These are phyloP conservation scores for Lagerstroemia speciosa DNA, from an alignment of 345 rosid species.

Conservation along the genomic window DNA sequence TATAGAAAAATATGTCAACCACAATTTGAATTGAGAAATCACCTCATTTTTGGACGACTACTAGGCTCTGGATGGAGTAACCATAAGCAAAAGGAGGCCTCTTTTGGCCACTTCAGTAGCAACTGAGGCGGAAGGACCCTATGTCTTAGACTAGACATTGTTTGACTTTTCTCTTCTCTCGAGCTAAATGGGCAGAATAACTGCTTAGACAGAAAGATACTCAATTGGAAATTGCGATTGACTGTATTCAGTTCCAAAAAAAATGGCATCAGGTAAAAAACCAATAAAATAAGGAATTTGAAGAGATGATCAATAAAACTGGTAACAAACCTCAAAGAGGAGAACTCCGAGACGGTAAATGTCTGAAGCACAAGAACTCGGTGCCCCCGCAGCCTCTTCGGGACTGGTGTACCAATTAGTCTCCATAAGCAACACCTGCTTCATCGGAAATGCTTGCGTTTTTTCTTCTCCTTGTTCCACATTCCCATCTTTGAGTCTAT, in stretches of 20 bases:
- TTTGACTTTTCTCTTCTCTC: slow-evolving; percentile 47
- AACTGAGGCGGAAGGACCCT: slow-evolving; percentile 93
- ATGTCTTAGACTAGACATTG: slow-evolving; percentile 90
- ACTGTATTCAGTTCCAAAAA: not conserved
- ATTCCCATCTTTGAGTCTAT: slow-evolving; percentile 27
- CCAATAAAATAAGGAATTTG: not conserved
- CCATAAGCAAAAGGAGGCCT: slow-evolving; percentile 95
- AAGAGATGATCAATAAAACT: not conserved
- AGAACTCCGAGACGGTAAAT: slow-evolving; percentile 80
- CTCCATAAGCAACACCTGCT: slow-evolving; percentile 74
- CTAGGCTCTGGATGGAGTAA: slow-evolving; percentile 83
- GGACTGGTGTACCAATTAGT: slow-evolving; percentile 82
- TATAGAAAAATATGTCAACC: not conserved
- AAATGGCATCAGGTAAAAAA: not conserved
- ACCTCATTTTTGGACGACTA: slow-evolving; percentile 77
- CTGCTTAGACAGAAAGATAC: slow-evolving; percentile 25
- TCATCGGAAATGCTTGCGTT: slow-evolving; percentile 75
- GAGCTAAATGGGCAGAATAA: slow-evolving; percentile 40
- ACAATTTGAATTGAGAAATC: slow-evolving; percentile 9
- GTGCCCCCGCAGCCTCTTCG: slow-evolving; percentile 61
- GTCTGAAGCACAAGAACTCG: slow-evolving; percentile 75
- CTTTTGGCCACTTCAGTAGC: slow-evolving; percentile 78
- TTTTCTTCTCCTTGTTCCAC: slow-evolving; percentile 49
- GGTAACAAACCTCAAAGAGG: slow-evolving; percentile 69
- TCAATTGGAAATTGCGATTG: slow-evolving; percentile 13